Conservation (phyloP, 1,284 basidiomycete genomes). For the Heterobasidion irregulare region DNA sequence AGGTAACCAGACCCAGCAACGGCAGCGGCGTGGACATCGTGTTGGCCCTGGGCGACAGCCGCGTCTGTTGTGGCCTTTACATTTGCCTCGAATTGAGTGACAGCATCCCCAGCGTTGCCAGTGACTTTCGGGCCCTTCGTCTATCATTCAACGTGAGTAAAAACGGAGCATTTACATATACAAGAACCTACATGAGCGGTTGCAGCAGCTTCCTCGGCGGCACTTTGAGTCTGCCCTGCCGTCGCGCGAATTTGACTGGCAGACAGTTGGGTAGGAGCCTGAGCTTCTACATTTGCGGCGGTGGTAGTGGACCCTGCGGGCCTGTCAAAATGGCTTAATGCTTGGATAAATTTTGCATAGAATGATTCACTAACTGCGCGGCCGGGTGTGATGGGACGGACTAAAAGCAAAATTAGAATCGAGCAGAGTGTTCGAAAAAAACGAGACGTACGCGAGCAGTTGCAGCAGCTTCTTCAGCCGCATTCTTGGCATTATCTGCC, state of each 20-base stretch:
- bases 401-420: too few species aligned
- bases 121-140: slow-evolving; percentile 34
- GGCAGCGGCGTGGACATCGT: slow-evolving; percentile 36
- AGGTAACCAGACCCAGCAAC: slow-evolving; percentile 37
- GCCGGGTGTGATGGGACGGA: too few species aligned
- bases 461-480: slow-evolving; percentile 36
- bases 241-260: slow-evolving; percentile 9
- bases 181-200: slow-evolving; percentile 12
- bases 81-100: slow-evolving; percentile 34
- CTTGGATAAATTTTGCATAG: not conserved
- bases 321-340: not conserved
- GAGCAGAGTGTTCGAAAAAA: not conserved
- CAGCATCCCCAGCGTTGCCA: slow-evolving; percentile 29
- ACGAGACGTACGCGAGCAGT: slow-evolving; percentile 33
- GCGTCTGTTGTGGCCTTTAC: slow-evolving; percentile 34
- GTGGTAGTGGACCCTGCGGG: slow-evolving; percentile 4
- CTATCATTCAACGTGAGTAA: slow-evolving; percentile 18
- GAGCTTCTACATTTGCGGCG: slow-evolving; percentile 7
- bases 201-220: slow-evolving; percentile 13
- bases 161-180: not conserved
- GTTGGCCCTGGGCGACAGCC: slow-evolving; percentile 47
- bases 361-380: not conserved
- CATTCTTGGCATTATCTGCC: slow-evolving; percentile 35
- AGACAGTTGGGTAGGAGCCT: slow-evolving; percentile 3
- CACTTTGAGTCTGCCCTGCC: slow-evolving; percentile 9